Percentiles rank a stretch among this genome's conserved stretches.
Evolutionary conservation across 1,139 yeast species (phyloP).

Genomic region (Suhomyces terraborum): DNA sequence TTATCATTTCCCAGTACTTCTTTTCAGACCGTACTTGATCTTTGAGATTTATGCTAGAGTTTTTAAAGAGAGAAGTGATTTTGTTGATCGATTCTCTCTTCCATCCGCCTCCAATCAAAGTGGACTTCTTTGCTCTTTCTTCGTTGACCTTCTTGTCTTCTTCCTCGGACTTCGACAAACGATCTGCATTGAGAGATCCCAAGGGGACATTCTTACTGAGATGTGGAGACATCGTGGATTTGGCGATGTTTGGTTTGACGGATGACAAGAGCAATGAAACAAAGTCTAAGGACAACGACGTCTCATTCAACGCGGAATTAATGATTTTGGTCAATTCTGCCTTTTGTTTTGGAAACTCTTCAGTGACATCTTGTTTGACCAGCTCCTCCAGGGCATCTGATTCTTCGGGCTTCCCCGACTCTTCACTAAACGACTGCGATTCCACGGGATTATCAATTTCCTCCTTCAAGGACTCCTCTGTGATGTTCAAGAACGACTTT

Average conservation of each 20-base stretch:
- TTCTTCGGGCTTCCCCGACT: conserved; percentile 9
- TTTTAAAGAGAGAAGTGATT: conserved; percentile 53
- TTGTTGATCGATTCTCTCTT: conserved; percentile 67
- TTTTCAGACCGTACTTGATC: conserved; percentile 64
- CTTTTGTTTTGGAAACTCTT: conserved; percentile 53
- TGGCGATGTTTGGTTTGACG: conserved; percentile 79
- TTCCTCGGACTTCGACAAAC: conserved; percentile 34
- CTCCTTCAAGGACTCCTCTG: conserved; percentile 54
- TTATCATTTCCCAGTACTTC: conserved; percentile 69
- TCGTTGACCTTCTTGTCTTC: conserved; percentile 20
- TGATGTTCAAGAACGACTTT: conserved; percentile 46
- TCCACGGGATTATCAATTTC: conserved; percentile 38
- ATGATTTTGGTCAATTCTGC: conserved; percentile 57
- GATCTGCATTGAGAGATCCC: conserved; percentile 77
- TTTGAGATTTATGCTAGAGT: conserved; percentile 53
- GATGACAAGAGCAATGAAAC: conserved; percentile 82
- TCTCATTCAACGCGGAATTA: conserved; percentile 78
- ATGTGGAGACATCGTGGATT: conserved; percentile 87
- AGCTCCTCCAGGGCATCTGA: conserved; percentile 41
- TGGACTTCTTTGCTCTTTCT: conserved; percentile 25
- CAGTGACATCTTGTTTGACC: conserved; percentile 19
- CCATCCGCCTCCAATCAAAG: conserved; percentile 79
- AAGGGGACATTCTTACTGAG: conserved; percentile 73
- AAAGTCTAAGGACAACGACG: conserved; percentile 84
- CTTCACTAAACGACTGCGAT: conserved; percentile 9